These are phyloP conservation scores for Diaporthe destruens DNA, from an alignment of 2,329 filamentous ascomycete genomes.

Conservation along the genomic window DNA sequence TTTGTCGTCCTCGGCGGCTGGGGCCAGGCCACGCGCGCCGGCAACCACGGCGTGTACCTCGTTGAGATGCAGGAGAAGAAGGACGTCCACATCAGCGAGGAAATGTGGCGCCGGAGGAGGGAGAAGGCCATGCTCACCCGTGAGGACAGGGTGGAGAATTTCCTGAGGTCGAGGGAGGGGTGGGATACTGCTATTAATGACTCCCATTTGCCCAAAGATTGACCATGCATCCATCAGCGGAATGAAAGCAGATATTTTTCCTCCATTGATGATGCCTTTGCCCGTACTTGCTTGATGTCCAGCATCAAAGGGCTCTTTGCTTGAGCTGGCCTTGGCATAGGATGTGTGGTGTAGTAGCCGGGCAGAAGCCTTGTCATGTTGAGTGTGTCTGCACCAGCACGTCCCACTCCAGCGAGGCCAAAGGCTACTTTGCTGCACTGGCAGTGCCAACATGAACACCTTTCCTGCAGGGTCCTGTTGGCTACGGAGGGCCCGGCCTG, in stretches of 20 bases:
- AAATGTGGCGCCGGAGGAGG: conserved; percentile 66
- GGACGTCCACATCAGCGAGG: conserved; percentile 73
- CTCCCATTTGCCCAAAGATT: conserved; percentile 29
- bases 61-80: conserved; percentile 76
- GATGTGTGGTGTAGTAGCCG: too few relatives aligned
- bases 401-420: neutral
- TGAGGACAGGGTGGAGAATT: conserved; percentile 80
- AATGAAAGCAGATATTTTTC: neutral
- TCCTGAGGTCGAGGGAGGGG: conserved; percentile 78
- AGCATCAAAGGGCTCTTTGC: neutral
- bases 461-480: fast-evolving
- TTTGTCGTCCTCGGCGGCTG: conserved; percentile 78
- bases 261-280: neutral
- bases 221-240: neutral
- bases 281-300: neutral
- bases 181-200: conserved; percentile 46
- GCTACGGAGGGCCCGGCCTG: too few relatives aligned
- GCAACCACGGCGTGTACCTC: conserved; percentile 70
- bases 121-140: conserved; percentile 65
- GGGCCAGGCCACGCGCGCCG: conserved; percentile 78
- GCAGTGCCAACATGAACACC: neutral
- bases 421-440: too few relatives aligned
- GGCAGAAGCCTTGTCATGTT: neutral
- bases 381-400: neutral
- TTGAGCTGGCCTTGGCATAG: too few relatives aligned